Evolutionary conservation across 1,139 yeast genomes (phyloP).

Genomic region (Taphrina pruni): DNA sequence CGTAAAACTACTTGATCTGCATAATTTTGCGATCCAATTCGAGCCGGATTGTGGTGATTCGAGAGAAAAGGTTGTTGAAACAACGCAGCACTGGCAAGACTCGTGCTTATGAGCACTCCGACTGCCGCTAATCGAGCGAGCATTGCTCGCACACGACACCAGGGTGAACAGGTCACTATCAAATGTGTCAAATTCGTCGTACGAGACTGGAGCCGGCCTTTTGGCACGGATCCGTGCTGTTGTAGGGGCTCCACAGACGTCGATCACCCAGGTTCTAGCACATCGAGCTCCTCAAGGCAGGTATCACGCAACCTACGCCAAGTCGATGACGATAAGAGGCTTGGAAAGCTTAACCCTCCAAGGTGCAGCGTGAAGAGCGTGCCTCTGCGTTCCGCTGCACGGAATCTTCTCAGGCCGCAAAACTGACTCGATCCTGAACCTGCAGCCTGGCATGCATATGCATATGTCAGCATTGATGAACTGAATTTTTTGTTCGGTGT

Average conservation of each 20-base stretch:
- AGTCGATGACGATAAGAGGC: not conserved
- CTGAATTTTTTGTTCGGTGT: too few species aligned
- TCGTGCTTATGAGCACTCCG: not conserved
- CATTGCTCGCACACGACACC: slow-evolving; percentile 29
- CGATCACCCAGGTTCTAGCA: not conserved
- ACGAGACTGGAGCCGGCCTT: not conserved
- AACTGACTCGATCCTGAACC: too few species aligned
- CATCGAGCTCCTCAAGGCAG: too few species aligned
- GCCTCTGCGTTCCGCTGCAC: too few species aligned
- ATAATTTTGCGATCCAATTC: slow-evolving; percentile 51
- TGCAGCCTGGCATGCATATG: too few species aligned
- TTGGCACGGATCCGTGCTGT: not conserved
- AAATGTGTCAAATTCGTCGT: slow-evolving; percentile 15
- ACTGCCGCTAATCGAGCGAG: slow-evolving; percentile 1
- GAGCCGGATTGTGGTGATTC: not conserved
- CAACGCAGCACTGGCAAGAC: not conserved
- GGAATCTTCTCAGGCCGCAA: too few species aligned
- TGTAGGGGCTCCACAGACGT: not conserved
- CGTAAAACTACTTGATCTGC: slow-evolving; percentile 62
- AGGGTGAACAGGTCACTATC: not conserved
- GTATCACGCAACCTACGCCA: too few species aligned
- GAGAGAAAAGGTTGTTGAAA: slow-evolving; percentile 15
- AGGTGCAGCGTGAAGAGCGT: not conserved
- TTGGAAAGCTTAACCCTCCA: not conserved
- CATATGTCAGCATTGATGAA: too few species aligned